Evolutionary conservation across 1,284 basidiomycete species (phyloP).

Genomic region (Meira miltonrushii): DNA sequence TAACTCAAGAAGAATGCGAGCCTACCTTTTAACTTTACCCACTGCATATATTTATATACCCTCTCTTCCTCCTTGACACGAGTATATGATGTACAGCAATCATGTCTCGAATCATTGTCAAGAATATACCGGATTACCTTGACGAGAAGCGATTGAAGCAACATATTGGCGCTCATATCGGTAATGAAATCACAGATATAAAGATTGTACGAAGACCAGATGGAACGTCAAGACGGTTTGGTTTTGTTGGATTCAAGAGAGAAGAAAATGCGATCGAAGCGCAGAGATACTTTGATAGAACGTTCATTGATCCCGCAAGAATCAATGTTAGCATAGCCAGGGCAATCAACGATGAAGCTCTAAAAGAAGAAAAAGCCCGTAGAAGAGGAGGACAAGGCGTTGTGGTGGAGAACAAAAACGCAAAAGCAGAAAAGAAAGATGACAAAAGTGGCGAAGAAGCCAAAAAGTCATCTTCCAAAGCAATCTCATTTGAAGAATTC

Average conservation of each 20-base stretch:
- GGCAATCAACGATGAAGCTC: slow-evolving; percentile 53
- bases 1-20: too few relatives aligned
- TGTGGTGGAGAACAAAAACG: not conserved
- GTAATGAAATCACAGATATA: slow-evolving; percentile 70
- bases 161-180: slow-evolving; percentile 58
- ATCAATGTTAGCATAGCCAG: slow-evolving; percentile 70
- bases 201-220: slow-evolving; percentile 73
- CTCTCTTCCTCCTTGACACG: too few relatives aligned
- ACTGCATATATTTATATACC: too few relatives aligned
- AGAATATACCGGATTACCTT: slow-evolving; percentile 74
- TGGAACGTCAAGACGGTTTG: slow-evolving; percentile 79
- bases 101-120: slow-evolving; percentile 80
- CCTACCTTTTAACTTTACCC: too few relatives aligned
- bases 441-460: slow-evolving; percentile 4
- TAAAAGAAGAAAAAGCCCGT: slow-evolving; percentile 18
- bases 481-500: slow-evolving; percentile 49
- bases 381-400: slow-evolving; percentile 9
- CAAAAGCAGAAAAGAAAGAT: slow-evolving; percentile 1
- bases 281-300: slow-evolving; percentile 77
- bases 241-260: slow-evolving; percentile 84
- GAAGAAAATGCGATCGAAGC: slow-evolving; percentile 71
- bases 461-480: slow-evolving; percentile 20
- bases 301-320: slow-evolving; percentile 61
- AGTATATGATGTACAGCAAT: too few relatives aligned
- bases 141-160: slow-evolving; percentile 65